phyloP scores from a whole-genome alignment of 1,284 basidiomycete genomes.

The Apiotrichum gamsii region DNA sequence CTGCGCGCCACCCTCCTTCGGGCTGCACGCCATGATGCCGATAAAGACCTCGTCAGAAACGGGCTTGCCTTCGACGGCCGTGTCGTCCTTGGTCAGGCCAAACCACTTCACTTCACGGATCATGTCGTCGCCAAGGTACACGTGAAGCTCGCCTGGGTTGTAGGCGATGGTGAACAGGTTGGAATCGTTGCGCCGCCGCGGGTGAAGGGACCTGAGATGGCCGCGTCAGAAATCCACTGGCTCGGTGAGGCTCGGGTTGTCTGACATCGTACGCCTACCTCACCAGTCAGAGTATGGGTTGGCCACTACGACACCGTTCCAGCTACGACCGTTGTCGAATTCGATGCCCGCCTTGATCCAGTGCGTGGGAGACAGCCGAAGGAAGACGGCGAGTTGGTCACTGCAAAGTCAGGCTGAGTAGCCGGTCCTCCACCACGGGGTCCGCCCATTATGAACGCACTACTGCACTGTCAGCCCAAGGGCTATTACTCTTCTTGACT shows the following conservation, averaged over 20 bases:
- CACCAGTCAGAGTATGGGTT: slow-evolving; percentile 36
- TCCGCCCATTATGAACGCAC: slow-evolving; percentile 1
- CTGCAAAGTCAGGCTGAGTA: slow-evolving; percentile 11
- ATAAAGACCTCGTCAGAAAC: slow-evolving; percentile 17
- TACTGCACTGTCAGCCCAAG: neutral
- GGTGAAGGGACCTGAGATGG: slow-evolving; percentile 15
- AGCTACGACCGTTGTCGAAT: slow-evolving; percentile 24
- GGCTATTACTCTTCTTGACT: neutral
- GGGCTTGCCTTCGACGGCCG: neutral
- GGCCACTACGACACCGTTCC: slow-evolving; percentile 26
- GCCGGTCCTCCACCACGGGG: neutral
- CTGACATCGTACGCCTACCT: neutral
- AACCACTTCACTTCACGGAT: slow-evolving; percentile 32
- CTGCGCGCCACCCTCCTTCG: slow-evolving; percentile 20
- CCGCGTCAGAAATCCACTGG: neutral
- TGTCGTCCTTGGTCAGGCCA: slow-evolving; percentile 3
- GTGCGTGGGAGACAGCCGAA: slow-evolving; percentile 18
- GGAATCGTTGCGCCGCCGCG: slow-evolving; percentile 5
- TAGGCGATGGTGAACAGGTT: slow-evolving; percentile 21
- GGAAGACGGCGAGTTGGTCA: slow-evolving; percentile 30
- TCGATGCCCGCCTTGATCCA: slow-evolving; percentile 35
- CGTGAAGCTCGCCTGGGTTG: slow-evolving; percentile 5
- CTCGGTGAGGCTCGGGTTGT: neutral
- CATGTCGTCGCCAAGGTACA: slow-evolving; percentile 30
- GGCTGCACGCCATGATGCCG: slow-evolving; percentile 33